These are phyloP conservation scores for Hypoxylon sp. DNA, from an alignment of 2,329 filamentous ascomycete genomes.

Conservation along the genomic window DNA sequence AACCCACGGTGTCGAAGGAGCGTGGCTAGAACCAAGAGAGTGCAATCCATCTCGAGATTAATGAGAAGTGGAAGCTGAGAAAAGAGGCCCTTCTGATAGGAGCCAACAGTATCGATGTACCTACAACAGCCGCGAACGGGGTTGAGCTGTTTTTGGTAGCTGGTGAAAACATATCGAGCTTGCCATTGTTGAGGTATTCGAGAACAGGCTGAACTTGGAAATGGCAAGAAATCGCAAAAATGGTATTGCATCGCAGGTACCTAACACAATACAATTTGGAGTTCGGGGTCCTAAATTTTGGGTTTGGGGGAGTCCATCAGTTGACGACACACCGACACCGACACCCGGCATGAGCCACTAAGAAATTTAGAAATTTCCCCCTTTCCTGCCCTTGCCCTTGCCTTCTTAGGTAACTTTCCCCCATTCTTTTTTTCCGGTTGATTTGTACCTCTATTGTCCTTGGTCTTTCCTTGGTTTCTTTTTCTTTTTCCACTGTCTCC, in stretches of 20 bases:
- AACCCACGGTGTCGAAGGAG: slow-evolving; percentile 37
- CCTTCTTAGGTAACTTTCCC: slow-evolving; percentile 24
- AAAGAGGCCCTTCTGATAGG: slow-evolving; percentile 12
- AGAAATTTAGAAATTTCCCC: slow-evolving; percentile 11
- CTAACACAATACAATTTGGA: slow-evolving; percentile 2
- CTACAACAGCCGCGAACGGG: slow-evolving; percentile 13
- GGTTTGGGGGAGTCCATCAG: slow-evolving; percentile 25
- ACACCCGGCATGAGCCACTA: slow-evolving; percentile 31
- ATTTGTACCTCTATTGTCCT: slow-evolving; percentile 2
- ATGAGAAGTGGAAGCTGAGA: slow-evolving; percentile 19
- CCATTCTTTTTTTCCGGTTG: slow-evolving; percentile 14
- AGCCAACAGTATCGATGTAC: slow-evolving; percentile 21
- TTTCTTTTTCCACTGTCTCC: not conserved
- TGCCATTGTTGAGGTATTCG: slow-evolving; percentile 37
- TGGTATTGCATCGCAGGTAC: not conserved
- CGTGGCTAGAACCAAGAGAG: slow-evolving; percentile 23
- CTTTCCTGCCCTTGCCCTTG: slow-evolving; percentile 15
- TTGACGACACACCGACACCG: slow-evolving; percentile 44
- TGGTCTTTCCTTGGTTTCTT: slow-evolving; percentile 2
- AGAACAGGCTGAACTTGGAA: slow-evolving; percentile 43
- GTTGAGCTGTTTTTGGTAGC: slow-evolving; percentile 28
- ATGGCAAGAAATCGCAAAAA: slow-evolving; percentile 11
- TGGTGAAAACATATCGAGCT: slow-evolving; percentile 25
- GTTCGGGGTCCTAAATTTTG: slow-evolving; percentile 17
- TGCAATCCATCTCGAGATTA: slow-evolving; percentile 3